Evolutionary conservation across 2,329 filamentous ascomycete genomes (phyloP).

Genomic region (Xylaria sp.): DNA sequence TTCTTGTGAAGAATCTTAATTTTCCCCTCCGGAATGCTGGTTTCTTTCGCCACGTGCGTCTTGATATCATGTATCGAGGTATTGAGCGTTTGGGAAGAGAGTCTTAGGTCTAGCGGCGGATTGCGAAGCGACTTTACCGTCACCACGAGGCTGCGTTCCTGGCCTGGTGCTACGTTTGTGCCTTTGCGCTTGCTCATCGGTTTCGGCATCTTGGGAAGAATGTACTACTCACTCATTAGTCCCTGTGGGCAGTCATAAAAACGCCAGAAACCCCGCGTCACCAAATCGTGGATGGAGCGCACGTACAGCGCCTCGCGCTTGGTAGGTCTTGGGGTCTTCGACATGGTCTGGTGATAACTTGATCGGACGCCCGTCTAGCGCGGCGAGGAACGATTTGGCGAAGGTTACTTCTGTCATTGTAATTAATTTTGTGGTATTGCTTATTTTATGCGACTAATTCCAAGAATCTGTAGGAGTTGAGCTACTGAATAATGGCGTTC

Average conservation of each 20-base stretch:
- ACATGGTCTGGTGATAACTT: slow-evolving; percentile 92
- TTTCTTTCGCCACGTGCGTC: slow-evolving; percentile 70
- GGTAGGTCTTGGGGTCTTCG: slow-evolving; percentile 83
- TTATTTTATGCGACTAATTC: not conserved
- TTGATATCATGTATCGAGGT: slow-evolving; percentile 86
- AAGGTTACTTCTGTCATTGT: slow-evolving; percentile 87
- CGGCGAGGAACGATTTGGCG: slow-evolving; percentile 82
- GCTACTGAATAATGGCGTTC: slow-evolving; percentile 2
- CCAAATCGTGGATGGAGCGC: slow-evolving; percentile 17
- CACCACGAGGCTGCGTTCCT: slow-evolving; percentile 66
- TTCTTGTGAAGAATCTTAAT: slow-evolving; percentile 88
- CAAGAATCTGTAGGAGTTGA: slow-evolving; percentile 2
- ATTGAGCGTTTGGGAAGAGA: slow-evolving; percentile 71
- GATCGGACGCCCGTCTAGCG: slow-evolving; percentile 79
- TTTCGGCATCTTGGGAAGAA: slow-evolving; percentile 74
- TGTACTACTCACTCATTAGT: slow-evolving; percentile 64
- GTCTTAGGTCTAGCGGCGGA: slow-evolving; percentile 73
- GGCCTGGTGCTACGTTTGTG: slow-evolving; percentile 59
- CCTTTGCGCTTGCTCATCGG: slow-evolving; percentile 61
- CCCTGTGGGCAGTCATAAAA: not conserved
- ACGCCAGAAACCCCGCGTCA: not conserved
- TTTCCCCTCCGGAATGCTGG: slow-evolving; percentile 76
- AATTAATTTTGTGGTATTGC: slow-evolving; percentile 4
- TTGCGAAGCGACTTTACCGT: slow-evolving; percentile 82
- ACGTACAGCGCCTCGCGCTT: slow-evolving; percentile 79